A percentile compares a stretch with the other conserved stretches of the same genome.
Conservation (phyloP, 2,329 filamentous ascomycete genomes). For the Paraconiothyrium brasiliense region DNA sequence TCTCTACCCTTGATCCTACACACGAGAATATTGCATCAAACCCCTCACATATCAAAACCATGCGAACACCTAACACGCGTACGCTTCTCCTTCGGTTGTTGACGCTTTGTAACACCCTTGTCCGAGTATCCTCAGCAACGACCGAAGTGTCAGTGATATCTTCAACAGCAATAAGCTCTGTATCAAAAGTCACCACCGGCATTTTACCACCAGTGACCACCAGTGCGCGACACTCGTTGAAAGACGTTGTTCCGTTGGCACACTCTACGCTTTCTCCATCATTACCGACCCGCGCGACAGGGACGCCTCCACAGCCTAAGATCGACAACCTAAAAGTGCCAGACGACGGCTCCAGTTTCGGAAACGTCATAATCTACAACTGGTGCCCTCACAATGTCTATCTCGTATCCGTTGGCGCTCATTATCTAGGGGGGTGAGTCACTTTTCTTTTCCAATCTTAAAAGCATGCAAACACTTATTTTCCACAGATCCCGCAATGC, state of each 20-base stretch:
- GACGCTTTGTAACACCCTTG: no score
- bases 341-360: conserved; percentile 13
- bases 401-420: conserved; percentile 18
- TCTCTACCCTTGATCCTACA: no score
- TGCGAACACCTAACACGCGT: no score
- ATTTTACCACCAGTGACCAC: no score
- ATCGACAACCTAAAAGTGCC: neutral
- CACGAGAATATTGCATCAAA: no score
- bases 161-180: no score
- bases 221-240: neutral
- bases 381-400: conserved; percentile 17
- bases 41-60: no score
- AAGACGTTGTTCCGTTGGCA: neutral
- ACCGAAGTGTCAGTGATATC: no score
- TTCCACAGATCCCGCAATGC: neutral
- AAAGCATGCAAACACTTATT: neutral
- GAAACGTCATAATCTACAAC: conserved; percentile 22
- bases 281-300: neutral
- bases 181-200: no score
- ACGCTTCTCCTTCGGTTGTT: no score
- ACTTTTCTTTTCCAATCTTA: no score
- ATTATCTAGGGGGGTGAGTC: conserved; percentile 12
- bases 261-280: neutral
- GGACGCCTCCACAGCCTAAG: neutral
- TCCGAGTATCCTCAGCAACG: no score